These are phyloP conservation scores for Prunus mume DNA, from an alignment of 306 rosid species.

Conservation along the genomic window DNA sequence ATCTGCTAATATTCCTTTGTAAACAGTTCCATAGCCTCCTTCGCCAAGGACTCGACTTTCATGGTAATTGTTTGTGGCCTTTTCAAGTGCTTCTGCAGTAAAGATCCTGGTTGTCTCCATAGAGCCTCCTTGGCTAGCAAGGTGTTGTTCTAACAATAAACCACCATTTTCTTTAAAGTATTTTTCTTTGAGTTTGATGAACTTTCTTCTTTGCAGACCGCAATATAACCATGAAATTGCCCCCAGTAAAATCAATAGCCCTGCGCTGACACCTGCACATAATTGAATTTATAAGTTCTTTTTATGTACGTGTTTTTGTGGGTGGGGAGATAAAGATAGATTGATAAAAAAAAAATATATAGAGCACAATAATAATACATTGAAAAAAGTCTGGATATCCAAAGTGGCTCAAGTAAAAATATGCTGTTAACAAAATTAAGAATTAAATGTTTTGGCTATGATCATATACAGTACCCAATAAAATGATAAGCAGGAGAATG, in stretches of 20 bases:
- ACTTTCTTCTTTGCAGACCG: neutral
- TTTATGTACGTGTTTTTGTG: too few species aligned
- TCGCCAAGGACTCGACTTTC: neutral
- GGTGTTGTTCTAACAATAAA: too few species aligned
- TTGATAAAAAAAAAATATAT: too few species aligned
- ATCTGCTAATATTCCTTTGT: too few species aligned
- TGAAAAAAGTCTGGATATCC: too few species aligned
- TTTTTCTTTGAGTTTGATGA: neutral
- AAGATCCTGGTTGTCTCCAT: neutral
- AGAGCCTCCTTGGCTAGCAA: neutral
- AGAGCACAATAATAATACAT: too few species aligned
- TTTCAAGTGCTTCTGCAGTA: neutral
- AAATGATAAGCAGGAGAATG: neutral
- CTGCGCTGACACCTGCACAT: neutral
- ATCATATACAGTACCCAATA: neutral
- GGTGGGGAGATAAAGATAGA: too few species aligned
- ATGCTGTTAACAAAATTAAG: too few species aligned
- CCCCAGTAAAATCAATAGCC: neutral
- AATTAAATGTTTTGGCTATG: too few species aligned
- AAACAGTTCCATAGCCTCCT: too few species aligned
- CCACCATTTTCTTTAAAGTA: neutral
- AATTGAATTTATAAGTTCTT: neutral
- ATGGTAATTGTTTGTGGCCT: slow-evolving; percentile 13
- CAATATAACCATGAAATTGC: neutral
- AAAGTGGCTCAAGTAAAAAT: too few species aligned